phyloP scores from a whole-genome alignment of 2,329 filamentous ascomycete species.

The Penicillium sp. region DNA sequence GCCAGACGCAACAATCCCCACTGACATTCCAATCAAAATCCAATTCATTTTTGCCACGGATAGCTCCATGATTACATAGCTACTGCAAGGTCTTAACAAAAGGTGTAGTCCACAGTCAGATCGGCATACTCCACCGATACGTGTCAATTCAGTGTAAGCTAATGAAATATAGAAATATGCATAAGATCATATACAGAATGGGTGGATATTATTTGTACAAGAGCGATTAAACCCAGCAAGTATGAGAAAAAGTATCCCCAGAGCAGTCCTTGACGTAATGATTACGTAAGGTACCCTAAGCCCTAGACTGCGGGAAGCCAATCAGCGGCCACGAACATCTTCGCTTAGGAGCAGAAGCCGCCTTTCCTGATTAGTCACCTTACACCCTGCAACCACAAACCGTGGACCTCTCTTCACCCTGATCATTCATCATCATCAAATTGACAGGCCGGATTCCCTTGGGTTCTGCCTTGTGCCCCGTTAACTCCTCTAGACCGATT shows the following conservation, averaged over 20 bases:
- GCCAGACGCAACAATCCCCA: not conserved
- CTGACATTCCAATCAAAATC: not conserved
- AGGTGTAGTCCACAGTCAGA: not conserved
- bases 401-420: slow-evolving; percentile 30
- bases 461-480: slow-evolving; percentile 38
- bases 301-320: slow-evolving; percentile 33
- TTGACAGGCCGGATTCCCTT: slow-evolving; percentile 25
- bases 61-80: slow-evolving; percentile 11
- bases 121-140: slow-evolving; percentile 1
- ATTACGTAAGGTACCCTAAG: slow-evolving; percentile 37
- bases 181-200: not conserved
- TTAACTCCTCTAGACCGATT: slow-evolving; percentile 36
- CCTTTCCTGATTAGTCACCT: slow-evolving; percentile 36
- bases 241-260: slow-evolving; percentile 22
- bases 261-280: slow-evolving; percentile 31
- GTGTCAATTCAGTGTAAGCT: not conserved
- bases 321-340: slow-evolving; percentile 23
- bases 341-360: slow-evolving; percentile 39
- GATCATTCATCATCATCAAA: slow-evolving; percentile 29
- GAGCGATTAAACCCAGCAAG: not conserved
- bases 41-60: not conserved
- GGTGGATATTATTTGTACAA: not conserved
- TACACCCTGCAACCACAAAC: slow-evolving; percentile 34
- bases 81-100: slow-evolving; percentile 1
- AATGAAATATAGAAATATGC: not conserved